A percentile compares a stretch with the other conserved stretches of the same genome.
Conservation (phyloP, 202 grass and related monocot species). For the Brachypodium distachyon region DNA sequence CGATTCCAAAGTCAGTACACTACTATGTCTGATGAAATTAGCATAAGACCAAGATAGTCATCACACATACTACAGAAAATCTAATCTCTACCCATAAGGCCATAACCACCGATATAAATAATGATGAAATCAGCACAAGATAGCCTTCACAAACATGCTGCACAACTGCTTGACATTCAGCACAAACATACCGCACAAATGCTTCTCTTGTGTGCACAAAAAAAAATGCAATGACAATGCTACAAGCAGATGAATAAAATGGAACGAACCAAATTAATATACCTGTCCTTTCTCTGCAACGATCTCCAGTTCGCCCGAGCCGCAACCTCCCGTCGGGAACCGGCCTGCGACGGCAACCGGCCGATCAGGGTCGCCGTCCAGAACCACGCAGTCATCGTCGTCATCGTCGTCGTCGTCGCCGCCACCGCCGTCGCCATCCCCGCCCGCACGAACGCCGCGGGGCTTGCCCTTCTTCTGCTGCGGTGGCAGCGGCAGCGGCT, state of each 20-base stretch:
- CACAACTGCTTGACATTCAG: background rate
- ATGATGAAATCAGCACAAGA: background rate
- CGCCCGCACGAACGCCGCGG: no score
- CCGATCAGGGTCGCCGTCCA: conserved; percentile 64
- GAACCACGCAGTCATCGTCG: conserved; percentile 62
- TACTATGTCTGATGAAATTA: background rate
- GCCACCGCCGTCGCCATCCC: no score
- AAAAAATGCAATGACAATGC: no score
- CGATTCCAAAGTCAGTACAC: background rate
- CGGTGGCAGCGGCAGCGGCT: no score
- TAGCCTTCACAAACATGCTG: background rate
- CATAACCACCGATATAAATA: no score
- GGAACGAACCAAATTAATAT: conserved; percentile 24
- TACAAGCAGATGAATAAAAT: background rate
- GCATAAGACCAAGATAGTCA: background rate
- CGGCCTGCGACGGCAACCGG: background rate
- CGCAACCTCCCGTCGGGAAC: background rate
- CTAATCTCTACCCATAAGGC: background rate
- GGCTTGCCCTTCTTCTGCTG: conserved; percentile 25
- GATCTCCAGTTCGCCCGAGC: conserved; percentile 65
- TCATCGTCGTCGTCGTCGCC: no score
- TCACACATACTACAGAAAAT: background rate
- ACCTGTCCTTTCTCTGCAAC: conserved; percentile 80
- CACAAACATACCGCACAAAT: background rate
- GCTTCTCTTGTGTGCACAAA: background rate